A percentile compares a stretch with the other conserved stretches of the same genome.
Evolutionary conservation across 495 filamentous ascomycete species (phyloP).

Genomic region (Clavariopsis aquatica): DNA sequence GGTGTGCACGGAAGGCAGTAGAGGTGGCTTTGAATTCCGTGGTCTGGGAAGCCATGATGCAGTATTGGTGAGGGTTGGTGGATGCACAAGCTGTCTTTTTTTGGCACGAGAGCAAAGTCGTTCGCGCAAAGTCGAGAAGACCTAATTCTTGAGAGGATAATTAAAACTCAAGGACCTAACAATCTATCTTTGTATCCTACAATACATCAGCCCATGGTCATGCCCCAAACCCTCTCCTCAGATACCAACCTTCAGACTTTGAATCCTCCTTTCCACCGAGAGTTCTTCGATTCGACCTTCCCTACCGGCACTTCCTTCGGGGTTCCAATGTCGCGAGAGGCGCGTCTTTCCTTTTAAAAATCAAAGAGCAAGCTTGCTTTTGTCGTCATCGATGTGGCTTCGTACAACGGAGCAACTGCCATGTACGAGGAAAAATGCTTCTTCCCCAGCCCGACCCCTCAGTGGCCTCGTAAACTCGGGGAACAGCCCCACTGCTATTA

Average conservation of each 20-base stretch:
- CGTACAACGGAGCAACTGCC: background rate
- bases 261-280: background rate
- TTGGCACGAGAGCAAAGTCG: background rate
- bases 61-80: no score
- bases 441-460: background rate
- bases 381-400: background rate
- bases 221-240: background rate
- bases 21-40: constrained; percentile 21
- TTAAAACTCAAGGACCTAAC: background rate
- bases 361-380: no score
- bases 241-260: no score
- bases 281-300: constrained; percentile 1
- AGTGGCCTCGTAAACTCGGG: background rate
- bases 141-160: no score
- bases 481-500: background rate
- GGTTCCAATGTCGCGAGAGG: background rate
- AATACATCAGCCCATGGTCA: background rate
- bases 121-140: no score
- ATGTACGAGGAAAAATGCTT: background rate
- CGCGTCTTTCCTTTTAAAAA: no score
- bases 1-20: constrained; percentile 54
- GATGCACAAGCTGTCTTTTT: no score
- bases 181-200: background rate
- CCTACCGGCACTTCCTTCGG: background rate
- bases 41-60: background rate